These are phyloP conservation scores for Entomortierella beljakovae DNA, from an alignment of 192 early-diverging fungal genomes.

Conservation along the genomic window DNA sequence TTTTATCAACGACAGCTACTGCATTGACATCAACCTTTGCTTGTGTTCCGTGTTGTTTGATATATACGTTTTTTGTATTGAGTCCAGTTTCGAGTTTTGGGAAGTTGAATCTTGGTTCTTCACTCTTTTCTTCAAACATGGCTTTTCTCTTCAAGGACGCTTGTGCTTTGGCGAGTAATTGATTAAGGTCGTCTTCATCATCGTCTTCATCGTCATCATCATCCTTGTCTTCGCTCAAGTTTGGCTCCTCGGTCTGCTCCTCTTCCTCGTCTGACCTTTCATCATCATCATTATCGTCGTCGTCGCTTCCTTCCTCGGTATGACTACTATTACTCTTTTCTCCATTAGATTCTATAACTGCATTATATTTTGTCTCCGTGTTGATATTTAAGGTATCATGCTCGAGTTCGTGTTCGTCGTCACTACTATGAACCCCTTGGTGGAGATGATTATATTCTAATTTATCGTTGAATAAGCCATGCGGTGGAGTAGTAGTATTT, in stretches of 20 bases:
- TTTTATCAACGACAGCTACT: conserved; percentile 45
- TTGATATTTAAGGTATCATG: neutral
- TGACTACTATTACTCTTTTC: neutral
- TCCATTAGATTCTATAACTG: neutral
- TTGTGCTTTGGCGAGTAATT: conserved; percentile 53
- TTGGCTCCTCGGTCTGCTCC: neutral
- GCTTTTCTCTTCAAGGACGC: conserved; percentile 46
- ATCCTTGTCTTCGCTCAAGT: conserved; percentile 4
- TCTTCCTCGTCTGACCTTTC: conserved; percentile 6
- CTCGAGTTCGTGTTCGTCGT: neutral
- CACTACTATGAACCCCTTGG: neutral
- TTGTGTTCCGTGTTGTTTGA: conserved; percentile 28
- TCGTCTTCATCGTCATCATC: conserved; percentile 14
- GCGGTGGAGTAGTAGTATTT: conserved; percentile 14
- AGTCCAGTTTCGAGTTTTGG: conserved; percentile 59
- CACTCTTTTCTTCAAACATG: conserved; percentile 17
- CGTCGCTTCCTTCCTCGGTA: neutral
- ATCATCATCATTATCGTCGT: conserved; percentile 12
- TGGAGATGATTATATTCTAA: neutral
- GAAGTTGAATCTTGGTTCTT: conserved; percentile 30
- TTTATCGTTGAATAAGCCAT: neutral
- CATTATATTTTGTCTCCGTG: neutral
- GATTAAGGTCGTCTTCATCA: conserved; percentile 55
- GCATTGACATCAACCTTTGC: conserved; percentile 39
- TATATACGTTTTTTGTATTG: conserved; percentile 48